A percentile compares a stretch with the other conserved stretches of the same genome.
These are phyloP conservation scores for Trypanosoma congolense DNA, from an alignment of 208 protist species.

Conservation along the genomic window DNA sequence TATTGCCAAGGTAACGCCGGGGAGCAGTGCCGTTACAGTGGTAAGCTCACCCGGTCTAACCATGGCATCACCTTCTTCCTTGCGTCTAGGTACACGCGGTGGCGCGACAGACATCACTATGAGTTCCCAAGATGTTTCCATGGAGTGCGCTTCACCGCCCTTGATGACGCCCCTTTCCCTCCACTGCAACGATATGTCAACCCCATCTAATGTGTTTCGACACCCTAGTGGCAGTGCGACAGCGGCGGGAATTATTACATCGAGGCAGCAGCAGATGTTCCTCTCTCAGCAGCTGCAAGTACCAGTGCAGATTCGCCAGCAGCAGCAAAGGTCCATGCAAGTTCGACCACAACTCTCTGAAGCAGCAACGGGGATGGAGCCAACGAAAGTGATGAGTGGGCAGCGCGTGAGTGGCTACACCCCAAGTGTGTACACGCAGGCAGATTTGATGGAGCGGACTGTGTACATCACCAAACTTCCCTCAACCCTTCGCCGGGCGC, in stretches of 20 bases:
- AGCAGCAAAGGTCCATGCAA: neutral
- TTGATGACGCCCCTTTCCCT: neutral
- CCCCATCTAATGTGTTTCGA: neutral
- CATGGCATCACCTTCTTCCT: conserved; percentile 2
- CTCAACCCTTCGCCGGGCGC: conserved; percentile 38
- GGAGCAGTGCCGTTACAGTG: conserved; percentile 16
- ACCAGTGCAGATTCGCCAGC: too few relatives aligned
- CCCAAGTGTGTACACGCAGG: conserved; percentile 20
- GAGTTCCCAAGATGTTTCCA: conserved; percentile 15
- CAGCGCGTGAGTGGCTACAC: conserved; percentile 4
- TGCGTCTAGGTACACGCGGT: conserved; percentile 3
- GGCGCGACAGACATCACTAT: neutral
- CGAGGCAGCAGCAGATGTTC: neutral
- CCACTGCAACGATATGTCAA: neutral
- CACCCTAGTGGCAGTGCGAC: neutral
- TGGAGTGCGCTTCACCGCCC: conserved; percentile 3
- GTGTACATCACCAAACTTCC: conserved; percentile 85
- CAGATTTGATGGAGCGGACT: conserved; percentile 56
- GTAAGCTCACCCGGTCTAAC: conserved; percentile 25
- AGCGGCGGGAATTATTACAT: neutral
- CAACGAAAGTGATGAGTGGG: neutral
- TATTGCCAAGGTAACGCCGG: conserved; percentile 40
- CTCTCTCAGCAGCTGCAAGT: conserved; percentile 5
- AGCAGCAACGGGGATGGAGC: neutral
- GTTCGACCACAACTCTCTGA: conserved; percentile 7